A percentile compares a stretch with the other conserved stretches of the same genome.
Conservation (phyloP, 2,329 filamentous ascomycete species). For the Oidium heveae region DNA sequence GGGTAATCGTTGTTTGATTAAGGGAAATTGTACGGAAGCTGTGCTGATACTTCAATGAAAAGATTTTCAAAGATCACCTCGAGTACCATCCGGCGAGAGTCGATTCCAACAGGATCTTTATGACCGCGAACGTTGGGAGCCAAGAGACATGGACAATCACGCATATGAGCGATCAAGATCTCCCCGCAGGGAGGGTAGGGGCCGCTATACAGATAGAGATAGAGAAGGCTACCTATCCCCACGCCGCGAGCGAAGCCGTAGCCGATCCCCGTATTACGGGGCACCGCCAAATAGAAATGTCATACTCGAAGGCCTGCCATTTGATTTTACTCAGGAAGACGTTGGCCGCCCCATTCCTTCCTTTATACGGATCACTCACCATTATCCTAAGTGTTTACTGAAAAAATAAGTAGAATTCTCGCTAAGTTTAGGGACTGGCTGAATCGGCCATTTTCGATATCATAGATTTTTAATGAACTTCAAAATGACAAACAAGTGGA, state of each 20-base stretch:
- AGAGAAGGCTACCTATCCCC: conserved; percentile 14
- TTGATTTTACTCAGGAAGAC: conserved; percentile 23
- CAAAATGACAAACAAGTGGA: conserved; percentile 23
- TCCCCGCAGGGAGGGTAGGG: conserved; percentile 12
- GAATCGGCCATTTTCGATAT: conserved; percentile 11
- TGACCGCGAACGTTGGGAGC: conserved; percentile 10
- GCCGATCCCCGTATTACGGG: conserved; percentile 13
- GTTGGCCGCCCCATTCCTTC: conserved; percentile 20
- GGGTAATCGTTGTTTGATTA: conserved; percentile 15
- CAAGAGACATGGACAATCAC: conserved; percentile 12
- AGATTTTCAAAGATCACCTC: conserved; percentile 13
- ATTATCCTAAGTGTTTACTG: conserved; percentile 13
- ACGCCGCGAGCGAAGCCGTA: conserved; percentile 10
- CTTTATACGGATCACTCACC: conserved; percentile 5
- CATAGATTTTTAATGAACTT: conserved; percentile 30
- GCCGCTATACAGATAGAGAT: conserved; percentile 14
- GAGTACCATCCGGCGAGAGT: conserved; percentile 7
- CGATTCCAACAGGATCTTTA: conserved; percentile 4
- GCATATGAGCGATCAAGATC: conserved; percentile 17
- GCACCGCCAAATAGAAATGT: conserved; percentile 23
- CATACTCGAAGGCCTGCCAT: conserved; percentile 28
- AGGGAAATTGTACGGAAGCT: conserved; percentile 8
- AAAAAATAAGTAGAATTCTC: conserved; percentile 13
- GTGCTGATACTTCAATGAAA: conserved; percentile 14
- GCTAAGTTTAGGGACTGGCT: conserved; percentile 15